Base-by-base conservation (phyloP, 1,284 basidiomycete genomes). In the Microbotryum saponariae region DNA sequence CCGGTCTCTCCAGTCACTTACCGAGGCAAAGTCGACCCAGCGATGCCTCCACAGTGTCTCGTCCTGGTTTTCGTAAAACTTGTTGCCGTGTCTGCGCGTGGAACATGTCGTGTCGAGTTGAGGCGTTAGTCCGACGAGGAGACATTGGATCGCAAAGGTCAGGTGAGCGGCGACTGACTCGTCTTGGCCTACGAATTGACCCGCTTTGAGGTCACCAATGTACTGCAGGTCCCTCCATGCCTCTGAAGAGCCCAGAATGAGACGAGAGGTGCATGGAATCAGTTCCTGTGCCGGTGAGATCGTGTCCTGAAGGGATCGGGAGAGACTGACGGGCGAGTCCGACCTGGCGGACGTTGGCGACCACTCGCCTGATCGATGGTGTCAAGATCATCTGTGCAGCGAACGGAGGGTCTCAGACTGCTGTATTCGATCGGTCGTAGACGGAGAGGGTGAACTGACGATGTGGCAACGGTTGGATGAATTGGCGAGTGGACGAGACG, bases 21-120 rank as follows among this genome's bases (percentile, higher is more conserved):
- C 87, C 79, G 92, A 89, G 44, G 85, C 81, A 72, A 83, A 91
- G 78, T 94, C 92, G 51, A 96, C 85, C 92, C 91, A 94, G 75
- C 91, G 83, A 74, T 92, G 89, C 72, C 91, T 88, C 72, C 89
- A 90, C 20, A 69, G 61, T 70, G 93, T 88, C 70, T 85, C 82
- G 33, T 83, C 86, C 74, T 83, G 76, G 77, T 97, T 93, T 81
- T 97, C 89, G 73, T 82, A 96, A 77, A 93, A 97, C 62, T 59
- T 63, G 69, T 71, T 72, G 33, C 65, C 69, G 61, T 65, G 64
- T 23, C 64, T 68, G 59, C 27, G 20, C 16, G 51, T 31, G 51
- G 20, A 31, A 56, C 20, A 51, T 20, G 21, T 7, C 20, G 18
- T 4, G 47, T 33, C 51, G 16, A 20, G 37, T 46, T 20, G 25